A percentile compares a stretch with the other conserved stretches of the same genome.
Conservation (phyloP, 2,329 filamentous ascomycete genomes). For the Apiospora pterosperma region DNA sequence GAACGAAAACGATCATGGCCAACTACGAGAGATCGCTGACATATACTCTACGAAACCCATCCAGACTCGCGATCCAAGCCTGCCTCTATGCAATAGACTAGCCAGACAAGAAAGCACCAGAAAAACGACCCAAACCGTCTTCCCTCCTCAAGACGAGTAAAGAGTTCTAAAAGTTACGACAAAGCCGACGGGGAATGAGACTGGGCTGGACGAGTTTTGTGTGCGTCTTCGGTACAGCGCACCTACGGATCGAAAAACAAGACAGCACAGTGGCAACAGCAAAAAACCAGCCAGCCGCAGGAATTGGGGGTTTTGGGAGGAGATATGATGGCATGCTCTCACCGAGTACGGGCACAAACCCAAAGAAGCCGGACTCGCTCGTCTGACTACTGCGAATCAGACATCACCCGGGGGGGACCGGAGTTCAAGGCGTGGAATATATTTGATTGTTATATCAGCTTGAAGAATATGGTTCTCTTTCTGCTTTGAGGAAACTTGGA, state of each 20-base stretch:
- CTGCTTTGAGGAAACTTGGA: background rate
- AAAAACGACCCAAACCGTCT: background rate
- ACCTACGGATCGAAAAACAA: too few species aligned
- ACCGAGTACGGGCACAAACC: background rate
- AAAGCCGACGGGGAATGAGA: background rate
- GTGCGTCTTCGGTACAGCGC: background rate
- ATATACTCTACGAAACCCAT: background rate
- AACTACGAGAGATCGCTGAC: background rate
- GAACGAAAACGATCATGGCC: background rate
- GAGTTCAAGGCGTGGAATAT: constrained; percentile 8
- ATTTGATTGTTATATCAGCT: background rate
- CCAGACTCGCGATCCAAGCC: constrained; percentile 7
- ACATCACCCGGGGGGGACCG: background rate
- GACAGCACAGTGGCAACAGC: background rate
- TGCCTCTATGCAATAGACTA: constrained; percentile 6
- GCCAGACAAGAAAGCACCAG: background rate
- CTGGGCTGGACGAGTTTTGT: background rate
- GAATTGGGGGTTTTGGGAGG: background rate
- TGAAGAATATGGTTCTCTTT: background rate
- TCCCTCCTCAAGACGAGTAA: background rate
- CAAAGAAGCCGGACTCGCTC: background rate
- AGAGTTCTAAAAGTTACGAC: background rate
- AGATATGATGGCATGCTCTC: background rate
- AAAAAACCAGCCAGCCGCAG: background rate
- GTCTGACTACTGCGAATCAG: background rate